Evolutionary conservation across 2,329 filamentous ascomycete genomes (phyloP).

Genomic region (Ustulina deusta): DNA sequence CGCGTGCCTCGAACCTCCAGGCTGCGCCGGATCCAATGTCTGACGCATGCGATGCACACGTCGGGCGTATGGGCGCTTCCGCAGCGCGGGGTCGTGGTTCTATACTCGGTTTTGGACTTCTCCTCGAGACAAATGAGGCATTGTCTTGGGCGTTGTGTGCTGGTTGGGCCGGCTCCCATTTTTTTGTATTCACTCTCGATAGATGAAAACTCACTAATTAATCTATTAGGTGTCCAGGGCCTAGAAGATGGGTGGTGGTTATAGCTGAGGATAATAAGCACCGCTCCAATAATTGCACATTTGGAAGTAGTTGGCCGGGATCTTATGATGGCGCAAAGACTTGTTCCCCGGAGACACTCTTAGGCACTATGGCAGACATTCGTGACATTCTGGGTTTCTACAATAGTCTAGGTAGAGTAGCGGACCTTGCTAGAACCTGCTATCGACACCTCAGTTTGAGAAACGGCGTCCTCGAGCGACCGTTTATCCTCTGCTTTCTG

Average conservation of each 20-base stretch:
- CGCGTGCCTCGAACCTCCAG: neutral
- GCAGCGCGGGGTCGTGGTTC: neutral
- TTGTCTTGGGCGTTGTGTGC: neutral
- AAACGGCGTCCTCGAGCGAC: neutral
- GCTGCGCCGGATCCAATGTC: constrained; percentile 6
- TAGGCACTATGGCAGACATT: neutral
- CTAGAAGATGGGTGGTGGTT: neutral
- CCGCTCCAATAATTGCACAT: neutral
- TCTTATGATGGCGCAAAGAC: neutral
- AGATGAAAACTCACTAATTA: neutral
- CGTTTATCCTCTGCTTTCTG: neutral
- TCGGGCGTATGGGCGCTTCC: neutral
- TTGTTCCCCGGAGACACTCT: neutral
- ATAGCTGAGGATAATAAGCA: neutral
- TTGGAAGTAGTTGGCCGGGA: neutral
- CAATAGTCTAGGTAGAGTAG: neutral
- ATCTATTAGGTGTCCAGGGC: no score
- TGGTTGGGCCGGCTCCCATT: neutral
- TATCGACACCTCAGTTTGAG: neutral
- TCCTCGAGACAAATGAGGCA: constrained; percentile 12
- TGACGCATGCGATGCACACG: constrained; percentile 5
- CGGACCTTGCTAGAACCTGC: neutral
- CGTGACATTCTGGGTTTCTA: neutral
- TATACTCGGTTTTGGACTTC: neutral
- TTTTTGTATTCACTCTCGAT: neutral